Evolutionary conservation across 2,329 filamentous ascomycete species (phyloP), one percentile per base, ranked within the genome.

Genomic region (Tolypocladium cylindrosporum): DNA sequence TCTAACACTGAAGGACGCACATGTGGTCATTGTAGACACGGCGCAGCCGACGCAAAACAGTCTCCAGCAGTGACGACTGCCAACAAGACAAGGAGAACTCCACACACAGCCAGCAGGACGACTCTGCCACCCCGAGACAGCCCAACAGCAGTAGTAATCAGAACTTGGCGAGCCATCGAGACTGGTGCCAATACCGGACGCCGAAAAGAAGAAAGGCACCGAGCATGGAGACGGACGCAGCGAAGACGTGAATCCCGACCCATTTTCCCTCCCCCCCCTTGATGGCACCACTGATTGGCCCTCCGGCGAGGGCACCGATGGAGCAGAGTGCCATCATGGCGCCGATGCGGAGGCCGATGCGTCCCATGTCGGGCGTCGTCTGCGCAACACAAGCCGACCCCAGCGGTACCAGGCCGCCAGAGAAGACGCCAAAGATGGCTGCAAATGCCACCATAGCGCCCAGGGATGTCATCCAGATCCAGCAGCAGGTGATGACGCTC

Each of bases 361-460:
- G 60, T 9, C 61, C 61, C 59, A 69, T 64, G 58, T 70, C 65
- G 1, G 59, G 57, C 0, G 68, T 67, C 36, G 67, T 69, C 56
- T 70, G 66, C 14, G 69, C 66, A 16, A 71, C 65, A 53, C 68
- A 70, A 19, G 69, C 67, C 0, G 68, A 65, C 7, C 64, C 67
- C 13, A 71, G 64, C 7, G 75, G 66, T 62, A 76, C 62, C 51
- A 73, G 56, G 55, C 71, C 67, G 58, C 68, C 68, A 4, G 70
- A 70, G 45, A 65, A 65, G 21, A 71, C 55, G 2, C 69, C 69
- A 39, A 66, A 70, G 31, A 71, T 45, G 34, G 68, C n/a, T 4
- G 63, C 59, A 56, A 67, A 68, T 14, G 58, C 58, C 6, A 67
- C 37, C 48, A 69, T 63, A 16, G 55, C 58, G 3, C 55, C 13